A percentile compares a stretch with the other conserved stretches of the same genome.
Conservation (phyloP, 1,284 basidiomycete species). For the Ceratobasidium theobromae region DNA sequence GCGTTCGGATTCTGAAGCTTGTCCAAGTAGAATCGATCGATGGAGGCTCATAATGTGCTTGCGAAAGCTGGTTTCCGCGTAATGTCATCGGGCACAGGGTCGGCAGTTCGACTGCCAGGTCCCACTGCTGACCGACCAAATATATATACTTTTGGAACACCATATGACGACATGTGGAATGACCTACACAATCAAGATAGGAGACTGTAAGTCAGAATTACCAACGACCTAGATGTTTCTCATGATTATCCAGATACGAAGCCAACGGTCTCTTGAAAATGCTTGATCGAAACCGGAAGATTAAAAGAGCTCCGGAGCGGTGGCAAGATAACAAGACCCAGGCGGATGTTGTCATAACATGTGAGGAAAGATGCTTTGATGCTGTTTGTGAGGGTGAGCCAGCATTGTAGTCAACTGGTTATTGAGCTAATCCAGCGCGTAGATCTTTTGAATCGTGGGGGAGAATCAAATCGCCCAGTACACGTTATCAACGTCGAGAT, state of each 20-base stretch:
- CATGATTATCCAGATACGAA: slow-evolving; percentile 64
- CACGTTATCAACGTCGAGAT: slow-evolving; percentile 99
- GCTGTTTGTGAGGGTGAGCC: slow-evolving; percentile 94
- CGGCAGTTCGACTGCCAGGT: slow-evolving; percentile 93
- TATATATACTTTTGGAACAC: slow-evolving; percentile 97
- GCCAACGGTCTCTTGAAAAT: slow-evolving; percentile 96
- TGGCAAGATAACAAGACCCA: slow-evolving; percentile 91
- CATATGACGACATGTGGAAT: slow-evolving; percentile 94
- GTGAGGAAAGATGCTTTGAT: slow-evolving; percentile 98
- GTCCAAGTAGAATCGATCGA: slow-evolving; percentile 83
- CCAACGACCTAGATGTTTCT: slow-evolving; percentile 5
- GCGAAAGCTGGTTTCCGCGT: slow-evolving; percentile 88
- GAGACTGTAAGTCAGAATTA: slow-evolving; percentile 62
- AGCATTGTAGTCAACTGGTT: slow-evolving; percentile 6
- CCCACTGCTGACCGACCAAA: slow-evolving; percentile 97
- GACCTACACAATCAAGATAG: slow-evolving; percentile 88
- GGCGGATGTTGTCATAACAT: slow-evolving; percentile 97
- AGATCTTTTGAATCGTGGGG: slow-evolving; percentile 88
- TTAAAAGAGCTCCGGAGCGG: slow-evolving; percentile 92
- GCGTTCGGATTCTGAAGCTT: slow-evolving; percentile 5
- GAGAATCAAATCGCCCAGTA: slow-evolving; percentile 90
- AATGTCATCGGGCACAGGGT: slow-evolving; percentile 94
- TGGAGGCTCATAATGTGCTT: slow-evolving; percentile 96
- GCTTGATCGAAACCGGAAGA: slow-evolving; percentile 92
- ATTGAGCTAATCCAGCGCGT: slow-evolving; percentile 35